Evolutionary conservation across 345 rosid species (phyloP), one percentile per base, ranked within the genome.

Genomic region (Viola odorata): DNA sequence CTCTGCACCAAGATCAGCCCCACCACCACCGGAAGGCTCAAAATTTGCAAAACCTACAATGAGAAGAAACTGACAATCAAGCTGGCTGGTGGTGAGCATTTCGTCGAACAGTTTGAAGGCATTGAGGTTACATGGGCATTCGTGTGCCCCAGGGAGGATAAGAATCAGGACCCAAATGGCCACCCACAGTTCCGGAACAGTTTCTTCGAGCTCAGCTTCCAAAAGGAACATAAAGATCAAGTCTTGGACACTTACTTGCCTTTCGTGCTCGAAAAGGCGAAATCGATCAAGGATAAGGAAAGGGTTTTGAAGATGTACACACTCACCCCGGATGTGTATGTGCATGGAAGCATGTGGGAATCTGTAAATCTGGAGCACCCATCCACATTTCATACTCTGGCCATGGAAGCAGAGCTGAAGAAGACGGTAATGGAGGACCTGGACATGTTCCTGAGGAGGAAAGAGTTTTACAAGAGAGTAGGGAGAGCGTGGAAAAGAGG

Each of bases 341-440:
- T 57, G 5, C 58, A 67, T 37, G 69, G 60, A 5, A 58, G 67
- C 0, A 59, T 47, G 53, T 86, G 94, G 90, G 87, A 79, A 8
- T 72, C 87, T 0, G 68, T 86, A 11, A 69, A 78, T 17, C 81
- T 86, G 6, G 86, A 86, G 5, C 94, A 86, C 23, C 89, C 94
- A 0, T 75, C 94, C 0, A 82, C 82, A 3, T 86, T 86, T n/a
- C 86, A 86, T 53, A 86, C 86, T 36, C 37, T 47, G 50, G 50
- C 50, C 12, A 47, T 47, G 50, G 50, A 47, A n/a, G n/a, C 50
- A 47, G 50, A 47, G 12, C 13, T n/a, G 5, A 47, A 47, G 13
- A 47, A 47, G 5, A n/a, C 50, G 11, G 50, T 47, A 12, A 47
- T 47, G 4, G 12, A 47, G 13, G 50, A 47, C 13, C 13, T 47